Base-by-base conservation (phyloP, 768 basidiomycete genomes). In the Lactifluus hygrophoroides region DNA sequence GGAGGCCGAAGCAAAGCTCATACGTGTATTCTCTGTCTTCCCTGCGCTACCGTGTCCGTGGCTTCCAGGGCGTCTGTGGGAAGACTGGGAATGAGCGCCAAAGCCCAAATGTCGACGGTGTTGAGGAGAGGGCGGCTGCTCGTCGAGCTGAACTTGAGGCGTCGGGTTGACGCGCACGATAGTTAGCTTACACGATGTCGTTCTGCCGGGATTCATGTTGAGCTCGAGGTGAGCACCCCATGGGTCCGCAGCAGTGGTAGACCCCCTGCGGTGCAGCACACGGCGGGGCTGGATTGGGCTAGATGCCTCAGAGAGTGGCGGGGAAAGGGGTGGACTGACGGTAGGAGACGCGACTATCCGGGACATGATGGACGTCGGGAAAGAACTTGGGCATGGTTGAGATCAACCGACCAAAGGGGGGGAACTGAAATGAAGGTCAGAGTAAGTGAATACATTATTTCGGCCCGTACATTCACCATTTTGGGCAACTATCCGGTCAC, bases 1-100 rank as follows among this genome's bases (percentile, higher is more conserved):
- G 0, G 84, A 81, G 5, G 83, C 77, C 66, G 83, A 81, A 3
- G 87, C 86, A 63, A 88, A 88, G 66, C 79, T 81, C 63, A 83
- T 70, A 37, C 82, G 72, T 28, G 57, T 63, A 38, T 38, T 71
- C 72, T 56, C 66, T 57, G 46, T 62, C 64, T 23, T 66, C 50
- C 25, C 68, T 48, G 17, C 68, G 60, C 9, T 71, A 59, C 23
- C 57, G 56, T 17, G 76, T 70, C 50, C 66, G 57, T 44, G 68
- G 43, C 27, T 69, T 63, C 69, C 70, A 46, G 67, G 67, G 46
- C 71, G 70, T 32, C 68, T 61, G 56, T 69, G 69, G 1, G 25
- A 0, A 38, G 11, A 52, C 49, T 71, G 64, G 2, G 68, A 56
- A 37, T 72, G 49, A 53, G 54, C 70, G 69, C 46, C 50, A 43